Evolutionary conservation across 2,329 filamentous ascomycete species (phyloP).

Genomic region (Penicillium sp.): DNA sequence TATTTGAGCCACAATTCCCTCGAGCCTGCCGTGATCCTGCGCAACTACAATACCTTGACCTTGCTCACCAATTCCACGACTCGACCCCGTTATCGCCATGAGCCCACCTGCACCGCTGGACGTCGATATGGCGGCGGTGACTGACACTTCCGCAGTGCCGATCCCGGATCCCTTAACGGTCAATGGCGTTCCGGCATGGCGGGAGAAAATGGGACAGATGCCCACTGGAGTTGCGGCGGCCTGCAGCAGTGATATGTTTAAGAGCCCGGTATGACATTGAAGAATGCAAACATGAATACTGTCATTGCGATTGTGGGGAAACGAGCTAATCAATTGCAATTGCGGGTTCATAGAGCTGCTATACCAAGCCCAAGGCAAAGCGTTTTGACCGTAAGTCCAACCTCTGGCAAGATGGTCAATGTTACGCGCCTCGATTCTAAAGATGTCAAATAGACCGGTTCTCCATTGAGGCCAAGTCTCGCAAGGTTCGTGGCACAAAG

Average conservation of each 20-base stretch:
- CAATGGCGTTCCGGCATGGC: slow-evolving; percentile 60
- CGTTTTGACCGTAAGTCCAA: slow-evolving; percentile 75
- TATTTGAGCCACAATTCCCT: neutral
- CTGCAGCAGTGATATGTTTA: slow-evolving; percentile 77
- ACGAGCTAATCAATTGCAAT: slow-evolving; percentile 14
- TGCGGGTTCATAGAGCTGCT: slow-evolving; percentile 33
- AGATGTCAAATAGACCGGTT: slow-evolving; percentile 55
- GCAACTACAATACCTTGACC: neutral
- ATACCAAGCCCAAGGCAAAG: slow-evolving; percentile 67
- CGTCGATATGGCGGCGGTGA: slow-evolving; percentile 29
- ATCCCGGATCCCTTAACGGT: slow-evolving; percentile 51
- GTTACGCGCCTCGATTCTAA: no score
- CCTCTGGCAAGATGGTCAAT: no score
- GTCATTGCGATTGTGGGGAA: neutral
- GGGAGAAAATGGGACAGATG: slow-evolving; percentile 62
- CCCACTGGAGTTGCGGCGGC: slow-evolving; percentile 70
- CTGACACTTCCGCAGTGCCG: slow-evolving; percentile 35
- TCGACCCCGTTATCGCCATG: slow-evolving; percentile 9
- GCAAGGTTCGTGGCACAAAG: slow-evolving; percentile 37
- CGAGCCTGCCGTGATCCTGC: neutral
- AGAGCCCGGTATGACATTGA: slow-evolving; percentile 57
- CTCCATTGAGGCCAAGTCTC: slow-evolving; percentile 55
- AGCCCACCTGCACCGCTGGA: slow-evolving; percentile 26
- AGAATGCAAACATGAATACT: neutral
- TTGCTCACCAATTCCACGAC: slow-evolving; percentile 3